These are phyloP conservation scores for Biancaea sappan DNA, from an alignment of 306 rosid genomes.

Conservation along the genomic window DNA sequence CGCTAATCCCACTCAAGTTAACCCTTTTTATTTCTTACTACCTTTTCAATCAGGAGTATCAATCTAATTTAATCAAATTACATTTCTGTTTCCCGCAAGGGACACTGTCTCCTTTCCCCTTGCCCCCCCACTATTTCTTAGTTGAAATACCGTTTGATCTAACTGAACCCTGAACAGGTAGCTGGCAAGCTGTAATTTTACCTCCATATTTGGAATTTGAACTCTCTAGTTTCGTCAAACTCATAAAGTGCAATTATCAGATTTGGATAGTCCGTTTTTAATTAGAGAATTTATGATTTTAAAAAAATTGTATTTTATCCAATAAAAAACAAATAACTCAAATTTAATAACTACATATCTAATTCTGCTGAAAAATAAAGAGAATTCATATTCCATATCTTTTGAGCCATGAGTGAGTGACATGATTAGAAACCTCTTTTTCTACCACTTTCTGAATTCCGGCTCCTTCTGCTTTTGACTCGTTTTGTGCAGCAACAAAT, in stretches of 20 bases:
- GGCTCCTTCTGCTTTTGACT: slow-evolving; percentile 21
- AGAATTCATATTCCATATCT: too few species aligned
- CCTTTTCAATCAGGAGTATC: neutral
- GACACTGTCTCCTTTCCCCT: neutral
- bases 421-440: slow-evolving; percentile 1
- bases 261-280: too few species aligned
- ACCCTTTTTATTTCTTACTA: neutral
- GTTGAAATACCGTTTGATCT: neutral
- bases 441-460: neutral
- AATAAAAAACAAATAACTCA: too few species aligned
- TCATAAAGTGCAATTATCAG: too few species aligned
- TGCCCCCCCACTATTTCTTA: neutral
- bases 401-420: slow-evolving; percentile 6
- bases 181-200: neutral
- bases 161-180: neutral
- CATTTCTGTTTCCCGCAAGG: neutral
- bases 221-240: too few species aligned
- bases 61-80: neutral
- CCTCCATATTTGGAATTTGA: too few species aligned
- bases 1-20: neutral
- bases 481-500: neutral
- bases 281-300: too few species aligned
- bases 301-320: too few species aligned
- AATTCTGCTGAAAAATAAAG: too few species aligned
- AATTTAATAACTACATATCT: too few species aligned